A percentile compares a stretch with the other conserved stretches of the same genome.
Conservation (phyloP, 2,329 filamentous ascomycete species). For the Fusarium temperatum region DNA sequence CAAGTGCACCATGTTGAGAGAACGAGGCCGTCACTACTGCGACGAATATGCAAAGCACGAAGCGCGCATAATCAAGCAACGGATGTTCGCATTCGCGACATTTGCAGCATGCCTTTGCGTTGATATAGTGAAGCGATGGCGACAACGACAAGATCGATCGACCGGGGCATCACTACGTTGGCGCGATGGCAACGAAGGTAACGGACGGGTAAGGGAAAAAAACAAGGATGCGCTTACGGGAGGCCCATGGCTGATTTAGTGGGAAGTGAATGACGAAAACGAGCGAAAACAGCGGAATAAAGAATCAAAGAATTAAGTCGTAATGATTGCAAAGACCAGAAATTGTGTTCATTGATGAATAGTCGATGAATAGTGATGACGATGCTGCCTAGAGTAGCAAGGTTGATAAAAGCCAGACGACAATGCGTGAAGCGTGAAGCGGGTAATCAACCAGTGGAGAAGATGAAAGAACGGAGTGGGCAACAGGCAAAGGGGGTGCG, state of each 20-base stretch:
- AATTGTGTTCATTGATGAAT: constrained; percentile 9
- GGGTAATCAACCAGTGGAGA: constrained; percentile 37
- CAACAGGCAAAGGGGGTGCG: constrained; percentile 30
- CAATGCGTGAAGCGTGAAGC: constrained; percentile 31
- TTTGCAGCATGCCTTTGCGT: constrained; percentile 28
- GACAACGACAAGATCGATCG: constrained; percentile 32
- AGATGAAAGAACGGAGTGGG: constrained; percentile 37
- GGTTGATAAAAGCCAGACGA: constrained; percentile 23
- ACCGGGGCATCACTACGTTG: constrained; percentile 34
- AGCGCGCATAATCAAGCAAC: constrained; percentile 12
- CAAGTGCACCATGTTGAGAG: constrained; percentile 21
- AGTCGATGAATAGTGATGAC: constrained; percentile 22
- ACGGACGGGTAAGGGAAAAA: constrained; percentile 5
- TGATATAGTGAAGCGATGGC: constrained; percentile 27
- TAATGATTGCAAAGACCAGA: neutral
- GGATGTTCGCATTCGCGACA: constrained; percentile 24
- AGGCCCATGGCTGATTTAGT: constrained; percentile 53
- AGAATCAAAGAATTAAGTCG: neutral
- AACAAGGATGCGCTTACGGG: constrained; percentile 53
- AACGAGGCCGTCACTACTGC: constrained; percentile 18
- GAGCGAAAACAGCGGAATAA: constrained; percentile 4
- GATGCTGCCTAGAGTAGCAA: constrained; percentile 28
- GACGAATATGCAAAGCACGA: constrained; percentile 18
- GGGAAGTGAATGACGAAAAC: constrained; percentile 21
- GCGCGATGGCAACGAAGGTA: constrained; percentile 30